phyloP scores from a whole-genome alignment of 108 stramenopile genomes.

The Skeletonema marinoi region DNA sequence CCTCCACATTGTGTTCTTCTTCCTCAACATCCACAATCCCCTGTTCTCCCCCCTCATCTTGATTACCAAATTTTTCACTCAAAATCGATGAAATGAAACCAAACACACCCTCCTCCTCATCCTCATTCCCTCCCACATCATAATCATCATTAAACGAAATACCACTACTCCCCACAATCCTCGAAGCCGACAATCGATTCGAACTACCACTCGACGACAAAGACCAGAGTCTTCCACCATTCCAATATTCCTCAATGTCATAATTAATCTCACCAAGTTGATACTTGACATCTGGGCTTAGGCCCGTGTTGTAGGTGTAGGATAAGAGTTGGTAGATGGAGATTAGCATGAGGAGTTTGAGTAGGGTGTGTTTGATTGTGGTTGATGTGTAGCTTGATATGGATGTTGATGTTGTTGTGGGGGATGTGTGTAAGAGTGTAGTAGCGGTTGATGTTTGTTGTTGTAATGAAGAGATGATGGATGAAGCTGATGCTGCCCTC shows the following conservation, averaged over 20 bases:
- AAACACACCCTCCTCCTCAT: not conserved
- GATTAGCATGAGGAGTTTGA: constrained; percentile 24
- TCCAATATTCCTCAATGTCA: constrained; percentile 41
- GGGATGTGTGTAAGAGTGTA: not conserved
- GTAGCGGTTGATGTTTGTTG: not conserved
- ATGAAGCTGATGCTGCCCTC: not conserved
- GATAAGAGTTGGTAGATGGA: constrained; percentile 33
- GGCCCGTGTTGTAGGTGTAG: constrained; percentile 37
- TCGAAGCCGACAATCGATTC: not conserved
- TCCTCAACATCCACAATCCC: not conserved
- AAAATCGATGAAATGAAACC: constrained; percentile 13
- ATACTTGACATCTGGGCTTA: constrained; percentile 17
- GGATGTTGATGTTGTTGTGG: constrained; percentile 4
- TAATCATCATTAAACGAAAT: constrained; percentile 17
- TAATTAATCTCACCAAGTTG: constrained; percentile 31
- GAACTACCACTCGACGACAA: not conserved
- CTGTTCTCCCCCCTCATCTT: not conserved
- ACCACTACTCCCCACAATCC: constrained; percentile 5
- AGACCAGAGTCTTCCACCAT: constrained; percentile 5
- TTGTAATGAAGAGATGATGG: not conserved
- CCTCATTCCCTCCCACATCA: not conserved
- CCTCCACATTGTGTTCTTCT: not conserved
- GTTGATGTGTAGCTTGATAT: constrained; percentile 13
- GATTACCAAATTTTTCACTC: not conserved
- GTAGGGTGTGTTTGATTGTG: not conserved